phyloP scores from a whole-genome alignment of 176 grass and related monocot species.

The Cymbopogon citratus region DNA sequence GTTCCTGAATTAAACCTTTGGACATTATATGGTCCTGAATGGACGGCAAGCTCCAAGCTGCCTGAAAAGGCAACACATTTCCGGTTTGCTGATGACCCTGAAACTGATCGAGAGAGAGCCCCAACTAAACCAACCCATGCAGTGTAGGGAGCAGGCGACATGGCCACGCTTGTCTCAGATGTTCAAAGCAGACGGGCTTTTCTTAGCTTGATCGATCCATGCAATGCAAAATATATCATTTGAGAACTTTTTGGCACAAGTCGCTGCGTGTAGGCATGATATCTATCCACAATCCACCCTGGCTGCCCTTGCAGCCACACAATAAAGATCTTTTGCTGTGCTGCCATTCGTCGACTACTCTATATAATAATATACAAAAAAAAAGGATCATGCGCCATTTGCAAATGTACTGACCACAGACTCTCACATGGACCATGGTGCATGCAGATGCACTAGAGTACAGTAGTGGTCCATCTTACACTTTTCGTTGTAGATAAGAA shows the following conservation, averaged over 20 bases:
- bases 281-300: no score
- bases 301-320: constrained; percentile 23
- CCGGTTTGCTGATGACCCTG: neutral
- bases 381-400: constrained; percentile 1
- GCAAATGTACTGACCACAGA: neutral
- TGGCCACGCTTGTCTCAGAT: no score
- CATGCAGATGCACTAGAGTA: neutral
- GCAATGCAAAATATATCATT: neutral
- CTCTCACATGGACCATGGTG: constrained; percentile 4
- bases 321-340: constrained; percentile 39
- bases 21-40: neutral
- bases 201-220: no score
- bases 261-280: neutral
- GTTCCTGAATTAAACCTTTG: neutral
- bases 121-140: no score
- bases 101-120: no score
- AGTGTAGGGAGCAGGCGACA: no score
- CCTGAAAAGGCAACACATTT: constrained; percentile 18
- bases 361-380: neutral
- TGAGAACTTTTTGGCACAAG: constrained; percentile 20
- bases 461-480: constrained; percentile 17
- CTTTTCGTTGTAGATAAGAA: neutral
- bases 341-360: constrained; percentile 3
- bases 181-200: no score
- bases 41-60: neutral